A percentile compares a stretch with the other conserved stretches of the same genome.
phyloP scores from a whole-genome alignment of 192 early-diverging fungal genomes.

The Rhizophagus sp. region DNA sequence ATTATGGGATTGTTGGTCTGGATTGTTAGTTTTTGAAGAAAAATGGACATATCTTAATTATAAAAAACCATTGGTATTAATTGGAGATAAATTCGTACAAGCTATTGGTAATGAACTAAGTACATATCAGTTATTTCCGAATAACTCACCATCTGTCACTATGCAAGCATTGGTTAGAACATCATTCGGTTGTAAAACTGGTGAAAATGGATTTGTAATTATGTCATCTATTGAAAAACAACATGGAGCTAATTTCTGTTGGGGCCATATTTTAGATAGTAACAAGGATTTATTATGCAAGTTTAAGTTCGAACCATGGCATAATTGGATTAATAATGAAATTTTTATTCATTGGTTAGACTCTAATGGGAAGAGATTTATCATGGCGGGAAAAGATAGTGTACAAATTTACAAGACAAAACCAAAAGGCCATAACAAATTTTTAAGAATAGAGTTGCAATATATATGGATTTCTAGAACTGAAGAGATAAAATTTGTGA shows the following conservation, averaged over 20 bases:
- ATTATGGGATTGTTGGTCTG: conserved; percentile 16
- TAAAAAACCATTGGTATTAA: background rate
- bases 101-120: background rate
- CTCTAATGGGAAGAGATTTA: background rate
- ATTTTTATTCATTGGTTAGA: conserved; percentile 10
- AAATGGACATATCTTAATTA: background rate
- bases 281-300: background rate
- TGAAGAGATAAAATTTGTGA: background rate
- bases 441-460: background rate
- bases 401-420: conserved; percentile 4
- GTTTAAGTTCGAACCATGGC: conserved; percentile 15
- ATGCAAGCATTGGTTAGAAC: background rate
- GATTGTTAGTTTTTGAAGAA: background rate
- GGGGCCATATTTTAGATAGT: background rate
- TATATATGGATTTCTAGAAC: background rate
- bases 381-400: background rate
- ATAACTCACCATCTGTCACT: background rate
- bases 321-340: background rate
- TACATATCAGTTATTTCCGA: background rate
- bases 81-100: background rate
- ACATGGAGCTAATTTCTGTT: background rate
- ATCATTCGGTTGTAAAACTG: background rate
- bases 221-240: background rate
- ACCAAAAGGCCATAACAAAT: background rate
- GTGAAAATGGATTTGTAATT: background rate